Conservation (phyloP, 352 stramenopile species). For the Phytophthora podocarpi region DNA sequence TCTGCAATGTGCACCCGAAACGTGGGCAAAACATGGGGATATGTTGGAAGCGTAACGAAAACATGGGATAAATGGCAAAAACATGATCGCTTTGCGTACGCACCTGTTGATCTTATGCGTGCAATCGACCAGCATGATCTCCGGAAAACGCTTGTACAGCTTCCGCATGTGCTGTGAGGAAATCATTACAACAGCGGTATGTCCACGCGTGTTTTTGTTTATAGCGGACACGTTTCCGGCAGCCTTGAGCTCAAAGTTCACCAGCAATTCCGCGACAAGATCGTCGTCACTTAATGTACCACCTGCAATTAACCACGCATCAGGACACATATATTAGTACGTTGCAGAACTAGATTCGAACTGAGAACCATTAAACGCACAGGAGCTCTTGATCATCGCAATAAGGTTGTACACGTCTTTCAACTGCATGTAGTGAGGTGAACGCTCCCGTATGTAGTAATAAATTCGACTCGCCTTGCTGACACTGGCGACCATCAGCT, state of each 20-base stretch:
- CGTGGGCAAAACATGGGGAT: neutral
- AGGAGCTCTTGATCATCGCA: neutral
- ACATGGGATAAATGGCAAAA: constrained; percentile 9
- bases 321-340: neutral
- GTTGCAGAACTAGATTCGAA: too few species aligned
- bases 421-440: neutral
- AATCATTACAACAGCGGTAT: constrained; percentile 2
- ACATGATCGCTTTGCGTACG: too few species aligned
- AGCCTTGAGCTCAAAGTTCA: neutral
- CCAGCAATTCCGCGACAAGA: neutral
- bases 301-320: too few species aligned
- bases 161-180: constrained; percentile 6
- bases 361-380: too few species aligned
- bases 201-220: neutral
- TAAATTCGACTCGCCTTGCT: constrained; percentile 1
- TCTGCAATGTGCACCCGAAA: too few species aligned
- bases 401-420: constrained; percentile 11
- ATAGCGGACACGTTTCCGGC: neutral
- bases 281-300: neutral
- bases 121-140: constrained; percentile 11
- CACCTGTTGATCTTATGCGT: constrained; percentile 14
- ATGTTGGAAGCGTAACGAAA: too few species aligned
- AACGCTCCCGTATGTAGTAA: neutral
- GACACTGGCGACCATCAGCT: constrained; percentile 7
- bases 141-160: constrained; percentile 2